Percentiles rank a stretch among this genome's conserved stretches.
phyloP scores from a whole-genome alignment of 83 land plant genomes.

The Thuja plicata region DNA sequence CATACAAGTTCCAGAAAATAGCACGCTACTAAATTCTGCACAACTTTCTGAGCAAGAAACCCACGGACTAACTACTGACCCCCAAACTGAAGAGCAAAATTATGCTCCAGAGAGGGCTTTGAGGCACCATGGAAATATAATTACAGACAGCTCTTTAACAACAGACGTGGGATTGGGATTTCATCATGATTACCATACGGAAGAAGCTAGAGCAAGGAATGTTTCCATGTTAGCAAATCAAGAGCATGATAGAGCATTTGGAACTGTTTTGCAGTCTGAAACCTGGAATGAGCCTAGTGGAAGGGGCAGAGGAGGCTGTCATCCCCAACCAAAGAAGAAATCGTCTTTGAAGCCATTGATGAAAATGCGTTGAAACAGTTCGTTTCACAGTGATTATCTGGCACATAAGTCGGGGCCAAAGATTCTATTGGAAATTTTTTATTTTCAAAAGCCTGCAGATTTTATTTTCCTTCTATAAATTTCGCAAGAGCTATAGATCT shows the following conservation, averaged over 20 bases:
- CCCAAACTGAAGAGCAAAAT: neutral
- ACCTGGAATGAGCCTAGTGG: neutral
- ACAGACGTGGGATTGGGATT: neutral
- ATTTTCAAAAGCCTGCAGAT: neutral
- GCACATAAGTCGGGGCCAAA: neutral
- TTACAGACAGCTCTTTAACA: neutral
- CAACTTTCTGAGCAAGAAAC: neutral
- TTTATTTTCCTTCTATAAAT: too few relatives aligned
- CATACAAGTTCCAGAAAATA: too few relatives aligned
- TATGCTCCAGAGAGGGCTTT: neutral
- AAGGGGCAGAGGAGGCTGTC: neutral
- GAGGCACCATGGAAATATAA: neutral
- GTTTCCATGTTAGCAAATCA: neutral
- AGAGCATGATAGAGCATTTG: neutral
- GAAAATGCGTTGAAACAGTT: slow-evolving; percentile 8
- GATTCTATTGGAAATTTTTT: neutral
- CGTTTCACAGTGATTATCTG: neutral
- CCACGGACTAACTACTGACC: neutral
- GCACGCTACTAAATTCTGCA: too few relatives aligned
- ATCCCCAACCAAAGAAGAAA: slow-evolving; percentile 1
- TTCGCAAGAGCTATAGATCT: neutral
- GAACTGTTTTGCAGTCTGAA: neutral
- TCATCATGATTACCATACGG: neutral
- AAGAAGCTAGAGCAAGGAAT: neutral
- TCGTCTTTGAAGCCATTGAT: slow-evolving; percentile 6